phyloP scores from a whole-genome alignment of 1,139 yeast genomes.

The Candida tunisiensis region DNA sequence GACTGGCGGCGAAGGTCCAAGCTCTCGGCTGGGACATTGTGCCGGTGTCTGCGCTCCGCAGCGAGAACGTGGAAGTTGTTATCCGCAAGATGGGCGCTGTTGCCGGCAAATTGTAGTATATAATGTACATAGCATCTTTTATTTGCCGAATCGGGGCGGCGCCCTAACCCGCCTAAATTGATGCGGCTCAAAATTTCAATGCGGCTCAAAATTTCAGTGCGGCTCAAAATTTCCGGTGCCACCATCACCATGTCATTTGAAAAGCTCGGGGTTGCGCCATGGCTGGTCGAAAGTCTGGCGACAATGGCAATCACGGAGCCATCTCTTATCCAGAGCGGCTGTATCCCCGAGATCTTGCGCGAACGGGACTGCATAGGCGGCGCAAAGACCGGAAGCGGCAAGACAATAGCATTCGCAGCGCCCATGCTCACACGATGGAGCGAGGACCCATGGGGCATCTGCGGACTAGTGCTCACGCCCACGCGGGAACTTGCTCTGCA shows the following conservation, averaged over 20 bases:
- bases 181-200: no score
- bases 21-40: slow-evolving; percentile 42
- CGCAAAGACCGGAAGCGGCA: slow-evolving; percentile 97
- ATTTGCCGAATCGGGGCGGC: no score
- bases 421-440: slow-evolving; percentile 95
- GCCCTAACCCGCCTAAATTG: no score
- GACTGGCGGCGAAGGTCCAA: slow-evolving; percentile 28
- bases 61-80: slow-evolving; percentile 56
- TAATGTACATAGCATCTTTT: neutral
- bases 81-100: slow-evolving; percentile 55
- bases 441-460: slow-evolving; percentile 85
- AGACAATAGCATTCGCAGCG: slow-evolving; percentile 92
- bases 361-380: slow-evolving; percentile 93
- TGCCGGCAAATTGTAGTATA: slow-evolving; percentile 20
- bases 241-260: slow-evolving; percentile 25
- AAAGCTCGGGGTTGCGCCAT: slow-evolving; percentile 60
- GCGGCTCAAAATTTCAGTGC: no score
- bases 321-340: slow-evolving; percentile 71
- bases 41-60: slow-evolving; percentile 69
- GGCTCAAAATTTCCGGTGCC: no score
- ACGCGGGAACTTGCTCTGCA: slow-evolving; percentile 92
- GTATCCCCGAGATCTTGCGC: slow-evolving; percentile 66
- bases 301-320: slow-evolving; percentile 78
- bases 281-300: slow-evolving; percentile 69
- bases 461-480: slow-evolving; percentile 80